phyloP scores from a whole-genome alignment of 495 filamentous ascomycete species.

The Polyplosphaeria fusca region DNA sequence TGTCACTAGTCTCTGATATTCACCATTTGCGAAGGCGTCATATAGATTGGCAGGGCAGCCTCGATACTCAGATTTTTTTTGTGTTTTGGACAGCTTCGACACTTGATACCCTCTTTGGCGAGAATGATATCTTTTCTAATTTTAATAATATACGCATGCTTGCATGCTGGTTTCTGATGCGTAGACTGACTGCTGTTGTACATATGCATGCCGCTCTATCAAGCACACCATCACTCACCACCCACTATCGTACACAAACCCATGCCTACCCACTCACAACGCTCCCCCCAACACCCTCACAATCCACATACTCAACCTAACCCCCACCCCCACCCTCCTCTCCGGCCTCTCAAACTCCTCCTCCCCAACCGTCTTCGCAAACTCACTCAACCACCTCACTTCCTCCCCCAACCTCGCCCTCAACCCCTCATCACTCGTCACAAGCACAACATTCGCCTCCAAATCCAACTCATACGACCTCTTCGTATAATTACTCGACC shows the following conservation, averaged over 20 bases:
- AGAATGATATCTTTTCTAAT: not conserved
- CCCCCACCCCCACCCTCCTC: conserved; percentile 77
- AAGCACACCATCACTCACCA: too few relatives aligned
- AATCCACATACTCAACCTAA: conserved; percentile 88
- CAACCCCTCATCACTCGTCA: conserved; percentile 72
- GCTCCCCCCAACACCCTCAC: conserved; percentile 45
- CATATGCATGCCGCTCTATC: too few relatives aligned
- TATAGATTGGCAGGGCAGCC: not conserved
- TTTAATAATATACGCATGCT: not conserved
- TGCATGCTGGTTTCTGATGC: too few relatives aligned
- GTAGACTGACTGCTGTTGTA: too few relatives aligned
- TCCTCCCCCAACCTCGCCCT: conserved; percentile 73
- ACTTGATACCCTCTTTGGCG: conserved; percentile 23
- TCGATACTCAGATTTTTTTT: not conserved
- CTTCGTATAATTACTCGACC: conserved; percentile 94
- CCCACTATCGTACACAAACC: too few relatives aligned
- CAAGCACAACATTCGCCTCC: conserved; percentile 78
- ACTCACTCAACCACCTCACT: conserved; percentile 70
- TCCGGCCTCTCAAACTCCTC: conserved; percentile 78
- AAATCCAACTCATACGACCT: conserved; percentile 87
- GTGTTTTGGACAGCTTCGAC: conserved; percentile 1
- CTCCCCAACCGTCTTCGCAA: conserved; percentile 60
- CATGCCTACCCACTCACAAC: too few relatives aligned
- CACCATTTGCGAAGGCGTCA: not conserved
- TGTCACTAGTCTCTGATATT: too few relatives aligned